Conservation (phyloP, 208 protist species). For the Trypanosoma rangeli region DNA sequence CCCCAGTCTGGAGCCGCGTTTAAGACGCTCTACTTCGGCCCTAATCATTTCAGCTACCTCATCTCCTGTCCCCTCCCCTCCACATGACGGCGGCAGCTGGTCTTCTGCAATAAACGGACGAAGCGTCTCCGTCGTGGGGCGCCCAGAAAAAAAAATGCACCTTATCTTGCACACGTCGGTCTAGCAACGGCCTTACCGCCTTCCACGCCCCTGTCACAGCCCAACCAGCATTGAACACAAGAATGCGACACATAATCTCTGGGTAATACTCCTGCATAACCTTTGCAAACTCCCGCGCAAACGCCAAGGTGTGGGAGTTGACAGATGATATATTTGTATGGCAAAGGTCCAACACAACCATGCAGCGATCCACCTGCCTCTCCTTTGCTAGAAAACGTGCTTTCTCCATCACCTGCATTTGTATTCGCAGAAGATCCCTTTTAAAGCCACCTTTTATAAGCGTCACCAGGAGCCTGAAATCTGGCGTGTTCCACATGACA, state of each 20-base stretch:
- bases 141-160: conserved; percentile 61
- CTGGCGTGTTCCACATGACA: conserved; percentile 66
- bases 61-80: conserved; percentile 42
- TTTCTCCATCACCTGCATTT: conserved; percentile 69
- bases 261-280: conserved; percentile 81
- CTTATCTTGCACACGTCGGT: conserved; percentile 77
- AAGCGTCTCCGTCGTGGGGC: conserved; percentile 43
- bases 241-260: conserved; percentile 69
- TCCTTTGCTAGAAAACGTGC: conserved; percentile 43
- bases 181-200: conserved; percentile 64
- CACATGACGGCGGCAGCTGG: conserved; percentile 50
- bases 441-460: conserved; percentile 41
- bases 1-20: neutral
- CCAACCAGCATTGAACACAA: conserved; percentile 84
- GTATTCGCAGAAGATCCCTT: conserved; percentile 42
- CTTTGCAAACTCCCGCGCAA: conserved; percentile 50
- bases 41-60: conserved; percentile 34
- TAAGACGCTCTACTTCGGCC: conserved; percentile 34
- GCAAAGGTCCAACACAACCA: conserved; percentile 73
- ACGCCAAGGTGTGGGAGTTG: conserved; percentile 46
- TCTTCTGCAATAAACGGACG: conserved; percentile 45
- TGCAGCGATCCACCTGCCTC: conserved; percentile 55
- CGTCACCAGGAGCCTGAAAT: conserved; percentile 45
- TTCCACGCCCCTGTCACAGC: conserved; percentile 79
- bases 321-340: conserved; percentile 64